Evolutionary conservation across 306 rosid species (phyloP).

Genomic region (Quercus ilex): DNA sequence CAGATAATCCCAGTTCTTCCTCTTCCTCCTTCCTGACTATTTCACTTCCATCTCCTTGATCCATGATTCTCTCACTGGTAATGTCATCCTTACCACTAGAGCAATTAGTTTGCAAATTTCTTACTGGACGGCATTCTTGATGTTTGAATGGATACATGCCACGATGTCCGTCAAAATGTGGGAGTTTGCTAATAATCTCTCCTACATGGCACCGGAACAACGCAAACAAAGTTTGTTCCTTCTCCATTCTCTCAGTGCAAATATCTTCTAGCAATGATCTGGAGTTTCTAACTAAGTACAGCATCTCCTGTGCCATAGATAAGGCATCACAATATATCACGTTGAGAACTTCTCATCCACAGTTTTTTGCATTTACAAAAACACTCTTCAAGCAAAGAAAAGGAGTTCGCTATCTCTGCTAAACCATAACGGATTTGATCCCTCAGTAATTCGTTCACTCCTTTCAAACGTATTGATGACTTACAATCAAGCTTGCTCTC

Average conservation of each 20-base stretch:
- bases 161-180: conserved; percentile 22
- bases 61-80: conserved; percentile 16
- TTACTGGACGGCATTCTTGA: conserved; percentile 17
- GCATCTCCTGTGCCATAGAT: conserved; percentile 46
- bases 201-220: conserved; percentile 42
- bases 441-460: conserved; percentile 50
- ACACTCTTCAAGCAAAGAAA: conserved; percentile 56
- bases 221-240: conserved; percentile 45
- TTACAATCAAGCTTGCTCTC: conserved; percentile 51
- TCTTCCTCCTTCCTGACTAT: conserved; percentile 31
- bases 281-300: conserved; percentile 34
- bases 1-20: conserved; percentile 31
- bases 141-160: conserved; percentile 21
- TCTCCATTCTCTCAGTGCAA: conserved; percentile 42
- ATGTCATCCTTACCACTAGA: conserved; percentile 23
- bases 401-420: conserved; percentile 51
- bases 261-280: conserved; percentile 58
- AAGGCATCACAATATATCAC: conserved; percentile 43
- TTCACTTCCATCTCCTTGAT: conserved; percentile 20
- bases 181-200: conserved; percentile 29
- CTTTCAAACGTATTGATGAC: conserved; percentile 43
- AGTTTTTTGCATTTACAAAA: conserved; percentile 55
- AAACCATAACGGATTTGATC: conserved; percentile 45
- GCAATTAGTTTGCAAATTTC: conserved; percentile 21
- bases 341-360: conserved; percentile 51